These are phyloP conservation scores for Aureobasidium namibiae DNA, from an alignment of 2,329 filamentous ascomycete species.

Conservation along the genomic window DNA sequence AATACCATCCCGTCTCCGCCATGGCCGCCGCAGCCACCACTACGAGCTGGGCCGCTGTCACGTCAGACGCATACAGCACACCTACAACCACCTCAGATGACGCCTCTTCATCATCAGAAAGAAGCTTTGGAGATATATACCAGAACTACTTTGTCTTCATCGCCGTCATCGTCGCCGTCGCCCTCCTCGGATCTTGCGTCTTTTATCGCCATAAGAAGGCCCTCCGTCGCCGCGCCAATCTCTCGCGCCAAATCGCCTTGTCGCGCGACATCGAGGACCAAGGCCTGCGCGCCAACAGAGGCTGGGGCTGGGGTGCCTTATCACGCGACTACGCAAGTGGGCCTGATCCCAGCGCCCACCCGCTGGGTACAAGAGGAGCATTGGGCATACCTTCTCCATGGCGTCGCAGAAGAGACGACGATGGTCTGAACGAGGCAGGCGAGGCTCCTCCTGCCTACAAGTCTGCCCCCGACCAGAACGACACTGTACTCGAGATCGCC, in stretches of 20 bases:
- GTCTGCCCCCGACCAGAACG: slow-evolving; percentile 23
- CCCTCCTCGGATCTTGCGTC: slow-evolving; percentile 36
- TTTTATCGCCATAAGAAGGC: slow-evolving; percentile 36
- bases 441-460: slow-evolving; percentile 58
- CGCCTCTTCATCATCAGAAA: neutral
- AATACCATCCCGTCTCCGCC: neutral
- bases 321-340: slow-evolving; percentile 5
- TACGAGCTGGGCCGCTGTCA: neutral
- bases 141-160: slow-evolving; percentile 51
- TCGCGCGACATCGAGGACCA: slow-evolving; percentile 29
- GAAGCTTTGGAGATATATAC: slow-evolving; percentile 23
- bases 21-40: neutral
- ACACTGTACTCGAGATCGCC: neutral
- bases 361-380: neutral
- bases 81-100: neutral
- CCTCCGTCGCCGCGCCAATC: slow-evolving; percentile 12
- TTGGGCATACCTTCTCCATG: slow-evolving; percentile 6
- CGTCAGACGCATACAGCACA: neutral
- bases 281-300: slow-evolving; percentile 16
- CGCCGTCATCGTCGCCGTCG: slow-evolving; percentile 41
- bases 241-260: slow-evolving; percentile 26
- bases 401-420: slow-evolving; percentile 30
- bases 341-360: neutral
- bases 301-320: slow-evolving; percentile 4
- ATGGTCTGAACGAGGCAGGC: slow-evolving; percentile 56